Percentiles rank a stretch among this genome's conserved stretches.
phyloP scores from a whole-genome alignment of 1,284 basidiomycete species.

The Mrakiaceae sp. region DNA sequence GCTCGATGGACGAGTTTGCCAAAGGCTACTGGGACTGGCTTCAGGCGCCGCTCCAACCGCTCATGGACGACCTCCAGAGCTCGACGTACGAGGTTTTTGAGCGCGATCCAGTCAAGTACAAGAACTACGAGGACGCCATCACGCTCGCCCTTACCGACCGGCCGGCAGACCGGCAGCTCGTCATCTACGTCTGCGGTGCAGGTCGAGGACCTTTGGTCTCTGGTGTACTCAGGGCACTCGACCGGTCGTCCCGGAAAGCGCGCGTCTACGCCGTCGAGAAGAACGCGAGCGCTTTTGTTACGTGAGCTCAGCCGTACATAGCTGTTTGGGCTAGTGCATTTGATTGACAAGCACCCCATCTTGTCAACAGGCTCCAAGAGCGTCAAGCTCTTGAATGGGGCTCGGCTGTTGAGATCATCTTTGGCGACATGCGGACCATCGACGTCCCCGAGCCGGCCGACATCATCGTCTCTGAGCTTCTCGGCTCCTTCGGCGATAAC shows the following conservation, averaged over 20 bases:
- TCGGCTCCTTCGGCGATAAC: slow-evolving; percentile 97
- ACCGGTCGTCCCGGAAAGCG: slow-evolving; percentile 53
- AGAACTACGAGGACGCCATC: slow-evolving; percentile 89
- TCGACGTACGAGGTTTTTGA: slow-evolving; percentile 97
- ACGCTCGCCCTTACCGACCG: slow-evolving; percentile 67
- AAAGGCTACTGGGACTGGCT: slow-evolving; percentile 89
- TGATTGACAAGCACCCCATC: background rate
- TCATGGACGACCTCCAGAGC: slow-evolving; percentile 94
- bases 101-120: slow-evolving; percentile 92
- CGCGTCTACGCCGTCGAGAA: slow-evolving; percentile 88
- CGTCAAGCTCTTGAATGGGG: slow-evolving; percentile 74
- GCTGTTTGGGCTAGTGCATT: background rate
- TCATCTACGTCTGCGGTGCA: slow-evolving; percentile 85
- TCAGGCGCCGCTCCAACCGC: slow-evolving; percentile 89
- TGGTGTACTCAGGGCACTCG: slow-evolving; percentile 66
- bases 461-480: slow-evolving; percentile 86
- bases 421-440: slow-evolving; percentile 85
- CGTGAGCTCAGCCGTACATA: slow-evolving; percentile 45
- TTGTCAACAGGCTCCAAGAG: slow-evolving; percentile 57
- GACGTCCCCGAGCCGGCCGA: slow-evolving; percentile 75
- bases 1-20: slow-evolving; percentile 77
- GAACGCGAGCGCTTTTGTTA: slow-evolving; percentile 85
- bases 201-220: slow-evolving; percentile 90
- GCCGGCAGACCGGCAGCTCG: slow-evolving; percentile 48
- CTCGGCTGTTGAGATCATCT: slow-evolving; percentile 63